Conservation (phyloP, 2,329 filamentous ascomycete genomes). For the Rhynchosporium graminicola region DNA sequence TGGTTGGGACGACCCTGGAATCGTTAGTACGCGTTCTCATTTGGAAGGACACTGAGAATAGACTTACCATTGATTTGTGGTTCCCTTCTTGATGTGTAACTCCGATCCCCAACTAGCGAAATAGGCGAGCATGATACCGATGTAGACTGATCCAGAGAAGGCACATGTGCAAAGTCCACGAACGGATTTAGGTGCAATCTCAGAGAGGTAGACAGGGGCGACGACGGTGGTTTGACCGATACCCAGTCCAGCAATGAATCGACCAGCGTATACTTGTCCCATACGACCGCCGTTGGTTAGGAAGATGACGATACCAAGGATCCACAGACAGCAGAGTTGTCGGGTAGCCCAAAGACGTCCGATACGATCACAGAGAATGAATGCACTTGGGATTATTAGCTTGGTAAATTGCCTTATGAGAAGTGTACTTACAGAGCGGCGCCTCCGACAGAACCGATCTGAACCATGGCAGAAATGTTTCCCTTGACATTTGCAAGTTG, state of each 20-base stretch:
- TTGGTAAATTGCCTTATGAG: neutral
- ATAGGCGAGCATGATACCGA: constrained; percentile 78
- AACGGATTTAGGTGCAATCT: constrained; percentile 68
- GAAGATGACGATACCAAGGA: constrained; percentile 59
- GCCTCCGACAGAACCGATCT: constrained; percentile 43
- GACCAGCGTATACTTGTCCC: constrained; percentile 61
- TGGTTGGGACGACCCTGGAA: constrained; percentile 67
- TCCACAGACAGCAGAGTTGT: constrained; percentile 58
- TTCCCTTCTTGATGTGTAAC: constrained; percentile 50
- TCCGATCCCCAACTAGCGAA: constrained; percentile 68
- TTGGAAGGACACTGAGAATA: too few species aligned
- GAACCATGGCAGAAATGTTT: constrained; percentile 53
- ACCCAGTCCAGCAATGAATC: constrained; percentile 64
- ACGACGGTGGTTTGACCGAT: constrained; percentile 69
- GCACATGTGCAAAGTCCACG: constrained; percentile 73
- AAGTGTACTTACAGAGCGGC: constrained; percentile 55
- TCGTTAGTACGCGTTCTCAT: constrained; percentile 36
- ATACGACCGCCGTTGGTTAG: constrained; percentile 57
- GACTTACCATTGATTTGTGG: constrained; percentile 51
- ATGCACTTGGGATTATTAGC: constrained; percentile 42
- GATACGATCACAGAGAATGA: constrained; percentile 59
- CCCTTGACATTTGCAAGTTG: constrained; percentile 68
- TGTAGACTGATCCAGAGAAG: constrained; percentile 71
- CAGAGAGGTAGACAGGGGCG: constrained; percentile 71
- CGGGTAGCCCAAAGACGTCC: constrained; percentile 65